Evolutionary conservation across 176 grass and related monocot genomes (phyloP), one percentile per base, ranked within the genome.

Genomic region (Themeda triandra): DNA sequence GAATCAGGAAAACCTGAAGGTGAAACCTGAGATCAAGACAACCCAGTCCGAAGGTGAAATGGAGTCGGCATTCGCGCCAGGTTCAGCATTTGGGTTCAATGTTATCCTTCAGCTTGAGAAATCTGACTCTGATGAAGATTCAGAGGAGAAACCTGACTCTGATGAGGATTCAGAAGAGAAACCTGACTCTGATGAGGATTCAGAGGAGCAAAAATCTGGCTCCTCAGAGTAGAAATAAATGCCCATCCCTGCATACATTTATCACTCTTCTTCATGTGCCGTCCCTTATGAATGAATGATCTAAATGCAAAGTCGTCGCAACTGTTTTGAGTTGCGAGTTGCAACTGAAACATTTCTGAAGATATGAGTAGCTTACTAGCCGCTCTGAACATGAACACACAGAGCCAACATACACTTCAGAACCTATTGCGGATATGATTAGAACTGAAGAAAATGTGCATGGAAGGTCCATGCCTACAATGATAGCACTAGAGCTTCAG

Each of bases 1-100:
- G 21, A 56, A 84, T 28, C 76, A 92, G 93, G 93, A 92, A 65
- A 88, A 84, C 18, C 39, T 90, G 80, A 88, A 83, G 71, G 93
- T 95, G 64, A 92, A 92, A 40, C 90, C 79, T 41, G 85, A 92
- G 32, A 90, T 92, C 71, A 51, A 73, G 80, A 95, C 85, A 35
- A 86, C 77, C 5, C 90, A 92, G 29, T 86, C 90, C 1, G 82
- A 84, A 63, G 60, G 74, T 6, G 90, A 95, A 72, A 90, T 95
- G 11, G 90, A 95, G 86, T 85, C 90, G 15, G 67, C 85, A 32
- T 95, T 95, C 45, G 36, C 4, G 18, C 88, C 90, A 0, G 93
- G 90, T 31, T 83, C 82, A 17, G 83, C 86, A 11, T 95, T 90
- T 56, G 75, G 79, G 25, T 95, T 92, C 74, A 86, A 88, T 82